Percentiles rank a stretch among this genome's conserved stretches.
These are phyloP conservation scores for Zymoseptoria ardabiliae DNA, from an alignment of 2,329 filamentous ascomycete species.

Conservation along the genomic window DNA sequence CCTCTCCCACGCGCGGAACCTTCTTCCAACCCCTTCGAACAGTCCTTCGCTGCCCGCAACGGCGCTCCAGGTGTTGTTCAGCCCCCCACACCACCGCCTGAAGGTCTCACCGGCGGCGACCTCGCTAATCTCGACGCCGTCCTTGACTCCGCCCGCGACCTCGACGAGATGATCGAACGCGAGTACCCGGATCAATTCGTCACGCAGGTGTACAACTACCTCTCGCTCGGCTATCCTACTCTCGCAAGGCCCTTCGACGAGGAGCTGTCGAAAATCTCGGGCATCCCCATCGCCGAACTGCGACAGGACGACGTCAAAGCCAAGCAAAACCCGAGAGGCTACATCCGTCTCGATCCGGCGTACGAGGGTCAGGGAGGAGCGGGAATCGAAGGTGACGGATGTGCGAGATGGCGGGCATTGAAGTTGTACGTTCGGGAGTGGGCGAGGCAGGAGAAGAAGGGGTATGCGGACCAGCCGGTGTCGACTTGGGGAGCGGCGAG, in stretches of 20 bases:
- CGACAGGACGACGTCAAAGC: slow-evolving; percentile 60
- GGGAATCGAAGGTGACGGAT: slow-evolving; percentile 41
- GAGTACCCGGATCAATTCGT: slow-evolving; percentile 82
- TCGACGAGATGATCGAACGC: slow-evolving; percentile 37
- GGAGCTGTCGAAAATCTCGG: slow-evolving; percentile 75
- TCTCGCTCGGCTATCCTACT: slow-evolving; percentile 85
- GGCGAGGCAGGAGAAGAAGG: slow-evolving; percentile 76
- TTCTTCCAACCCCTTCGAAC: slow-evolving; percentile 35
- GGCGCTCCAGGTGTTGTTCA: slow-evolving; percentile 18
- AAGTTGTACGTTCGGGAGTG: slow-evolving; percentile 80
- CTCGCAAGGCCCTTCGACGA: slow-evolving; percentile 76
- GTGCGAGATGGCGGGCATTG: slow-evolving; percentile 76
- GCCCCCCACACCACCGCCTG: slow-evolving; percentile 25
- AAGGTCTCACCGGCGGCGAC: slow-evolving; percentile 10
- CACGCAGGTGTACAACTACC: slow-evolving; percentile 94
- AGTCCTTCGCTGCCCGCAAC: slow-evolving; percentile 22
- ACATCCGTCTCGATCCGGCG: slow-evolving; percentile 54
- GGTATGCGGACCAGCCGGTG: slow-evolving; percentile 37
- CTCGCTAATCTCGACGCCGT: slow-evolving; percentile 33
- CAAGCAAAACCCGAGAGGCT: slow-evolving; percentile 55
- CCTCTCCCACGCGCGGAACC: slow-evolving; percentile 29
- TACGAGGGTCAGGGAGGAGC: slow-evolving; percentile 42
- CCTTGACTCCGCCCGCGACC: slow-evolving; percentile 37
- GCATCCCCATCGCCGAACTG: slow-evolving; percentile 61
- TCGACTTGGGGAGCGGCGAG: slow-evolving; percentile 38